Percentiles rank a stretch among this genome's conserved stretches.
Evolutionary conservation across 148 eudicot genomes (phyloP).

Genomic region (Heliamphora exappendiculata): DNA sequence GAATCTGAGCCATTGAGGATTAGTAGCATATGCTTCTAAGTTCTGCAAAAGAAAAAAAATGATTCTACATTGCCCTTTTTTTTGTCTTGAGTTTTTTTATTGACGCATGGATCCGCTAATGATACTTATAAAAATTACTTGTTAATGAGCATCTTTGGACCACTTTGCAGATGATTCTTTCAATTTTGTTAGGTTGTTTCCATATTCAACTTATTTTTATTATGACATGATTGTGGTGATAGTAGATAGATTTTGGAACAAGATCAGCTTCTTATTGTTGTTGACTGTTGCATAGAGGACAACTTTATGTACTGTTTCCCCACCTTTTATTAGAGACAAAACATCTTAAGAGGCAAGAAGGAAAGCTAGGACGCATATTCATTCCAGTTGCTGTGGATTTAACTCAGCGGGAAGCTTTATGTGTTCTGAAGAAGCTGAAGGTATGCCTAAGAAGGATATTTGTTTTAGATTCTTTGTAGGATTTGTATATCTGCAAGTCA

Average conservation of each 20-base stretch:
- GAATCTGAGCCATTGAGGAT: neutral
- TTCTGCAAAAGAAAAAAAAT: neutral
- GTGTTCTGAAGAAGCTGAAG: constrained; percentile 67
- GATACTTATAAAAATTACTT: neutral
- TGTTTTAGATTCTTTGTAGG: neutral
- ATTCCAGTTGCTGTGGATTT: constrained; percentile 58
- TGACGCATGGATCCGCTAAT: neutral
- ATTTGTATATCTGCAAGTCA: neutral
- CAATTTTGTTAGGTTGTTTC: neutral
- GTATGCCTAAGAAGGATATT: constrained; percentile 37
- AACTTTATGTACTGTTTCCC: neutral
- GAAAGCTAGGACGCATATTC: constrained; percentile 34
- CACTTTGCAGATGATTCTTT: neutral
- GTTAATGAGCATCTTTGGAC: neutral
- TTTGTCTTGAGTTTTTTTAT: neutral
- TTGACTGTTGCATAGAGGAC: neutral
- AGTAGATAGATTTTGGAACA: neutral
- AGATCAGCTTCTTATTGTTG: neutral
- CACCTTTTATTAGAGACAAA: constrained; percentile 19
- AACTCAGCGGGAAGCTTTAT: constrained; percentile 72
- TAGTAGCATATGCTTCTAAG: neutral
- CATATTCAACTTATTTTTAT: neutral
- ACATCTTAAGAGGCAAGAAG: constrained; percentile 22
- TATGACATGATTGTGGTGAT: neutral
- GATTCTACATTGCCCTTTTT: neutral